Percentiles rank a stretch among this genome's conserved stretches.
phyloP scores from a whole-genome alignment of 441 rosid species.

The Erodium trifolium region DNA sequence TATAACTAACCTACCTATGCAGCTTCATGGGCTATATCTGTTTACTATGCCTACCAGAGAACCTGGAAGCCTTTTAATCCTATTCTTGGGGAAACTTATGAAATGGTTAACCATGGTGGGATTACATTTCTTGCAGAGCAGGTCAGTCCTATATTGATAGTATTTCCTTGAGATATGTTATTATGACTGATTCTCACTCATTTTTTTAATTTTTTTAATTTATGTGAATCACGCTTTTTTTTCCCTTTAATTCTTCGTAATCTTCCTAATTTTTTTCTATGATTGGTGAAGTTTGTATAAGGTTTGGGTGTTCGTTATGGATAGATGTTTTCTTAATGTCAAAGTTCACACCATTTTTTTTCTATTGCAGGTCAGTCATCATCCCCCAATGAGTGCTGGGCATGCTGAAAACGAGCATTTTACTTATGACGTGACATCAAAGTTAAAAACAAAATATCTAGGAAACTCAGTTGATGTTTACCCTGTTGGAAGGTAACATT shows the following conservation, averaged over 20 bases:
- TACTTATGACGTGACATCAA: slow-evolving; percentile 75
- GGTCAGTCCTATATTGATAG: slow-evolving; percentile 31
- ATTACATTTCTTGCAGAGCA: slow-evolving; percentile 80
- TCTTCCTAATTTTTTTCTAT: background rate
- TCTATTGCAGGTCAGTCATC: slow-evolving; percentile 77
- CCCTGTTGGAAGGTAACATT: slow-evolving; percentile 83
- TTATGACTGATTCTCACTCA: background rate
- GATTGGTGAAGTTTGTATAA: background rate
- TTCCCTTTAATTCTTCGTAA: background rate
- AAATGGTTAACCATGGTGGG: slow-evolving; percentile 70
- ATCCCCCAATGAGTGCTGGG: slow-evolving; percentile 92
- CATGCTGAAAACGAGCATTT: slow-evolving; percentile 98
- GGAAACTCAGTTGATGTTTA: slow-evolving; percentile 90
- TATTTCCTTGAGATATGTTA: background rate
- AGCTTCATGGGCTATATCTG: slow-evolving; percentile 87
- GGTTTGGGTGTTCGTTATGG: background rate
- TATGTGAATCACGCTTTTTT: background rate
- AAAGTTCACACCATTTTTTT: background rate
- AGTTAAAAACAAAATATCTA: slow-evolving; percentile 80
- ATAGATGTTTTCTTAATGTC: too few species aligned
- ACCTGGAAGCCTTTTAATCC: slow-evolving; percentile 99
- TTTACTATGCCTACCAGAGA: slow-evolving; percentile 73
- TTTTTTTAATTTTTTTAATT: background rate
- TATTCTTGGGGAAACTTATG: slow-evolving; percentile 96
- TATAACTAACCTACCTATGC: slow-evolving; percentile 26